Base-by-base conservation (phyloP, 139 green algal genomes). In the Micractinium conductrix region DNA sequence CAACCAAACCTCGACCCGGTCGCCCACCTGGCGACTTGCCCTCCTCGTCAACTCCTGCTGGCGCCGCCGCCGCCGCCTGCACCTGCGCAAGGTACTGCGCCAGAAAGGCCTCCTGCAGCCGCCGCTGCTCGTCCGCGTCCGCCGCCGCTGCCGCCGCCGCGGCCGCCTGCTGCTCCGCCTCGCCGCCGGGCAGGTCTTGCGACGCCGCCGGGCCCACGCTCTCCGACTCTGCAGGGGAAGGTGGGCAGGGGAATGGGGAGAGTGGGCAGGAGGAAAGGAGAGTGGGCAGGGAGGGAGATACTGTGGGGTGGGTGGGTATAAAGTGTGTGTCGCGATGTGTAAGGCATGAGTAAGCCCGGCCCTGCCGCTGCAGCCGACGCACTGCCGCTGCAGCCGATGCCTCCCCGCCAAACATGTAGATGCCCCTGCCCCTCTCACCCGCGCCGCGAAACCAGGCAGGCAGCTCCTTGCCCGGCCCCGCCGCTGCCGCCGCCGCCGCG, bases 11-110 rank as follows among this genome's bases (percentile, higher is more conserved):
- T n/a, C n/a, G n/a, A n/a, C n/a, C n/a, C n/a, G n/a, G n/a, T n/a
- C n/a, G n/a, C n/a, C n/a, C n/a, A n/a, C n/a, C n/a, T n/a, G n/a
- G n/a, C n/a, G n/a, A n/a, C n/a, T n/a, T n/a, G n/a, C n/a, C n/a
- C n/a, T n/a, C n/a, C 4, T 60, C 71, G 26, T 83, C 70, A 14
- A 50, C 74, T n/a, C 74, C 74, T 8, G 50, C 83, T n/a, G 50
- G 26, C 35, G 37, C 74, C 55, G 60, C n/a, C 33, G 73, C 79
- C 17, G 67, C 42, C 22, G 43, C 79, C 79, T 75, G 48, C 74
- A 89, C 73, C n/a, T 87, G 70, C 40, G 68, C 71, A 62, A 89
- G 60, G 73, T 89, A 89, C 79, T 87, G 80, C 28, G 79, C 69
- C 14, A 89, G 58, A 55, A 87, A 89, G n/a, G 80, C 80, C 35